Conservation (phyloP, 192 early-diverging fungal species). For the Funneliformis geosporum region DNA sequence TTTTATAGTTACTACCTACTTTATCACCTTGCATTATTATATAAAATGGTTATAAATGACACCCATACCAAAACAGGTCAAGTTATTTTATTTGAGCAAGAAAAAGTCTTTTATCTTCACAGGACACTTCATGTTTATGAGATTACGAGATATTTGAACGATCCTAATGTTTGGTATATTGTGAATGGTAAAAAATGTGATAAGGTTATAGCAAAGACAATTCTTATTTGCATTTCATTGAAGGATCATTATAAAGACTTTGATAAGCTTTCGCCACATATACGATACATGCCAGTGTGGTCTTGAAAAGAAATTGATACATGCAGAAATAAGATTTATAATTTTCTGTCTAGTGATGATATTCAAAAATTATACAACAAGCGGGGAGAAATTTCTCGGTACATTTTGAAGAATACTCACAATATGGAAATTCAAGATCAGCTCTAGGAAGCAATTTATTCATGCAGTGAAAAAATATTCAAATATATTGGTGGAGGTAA, state of each 20-base stretch:
- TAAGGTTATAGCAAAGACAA: not conserved
- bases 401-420: not conserved
- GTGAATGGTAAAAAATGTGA: not conserved
- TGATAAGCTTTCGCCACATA: not conserved
- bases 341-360: not conserved
- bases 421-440: not conserved
- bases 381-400: constrained; percentile 6
- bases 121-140: not conserved
- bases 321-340: not conserved
- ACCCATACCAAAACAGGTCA: not conserved
- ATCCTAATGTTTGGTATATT: not conserved
- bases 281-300: constrained; percentile 10
- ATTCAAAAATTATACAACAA: not conserved
- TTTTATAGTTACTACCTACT: not conserved
- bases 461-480: not conserved
- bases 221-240: not conserved
- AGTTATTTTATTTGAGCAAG: not conserved
- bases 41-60: not conserved
- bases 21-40: not conserved
- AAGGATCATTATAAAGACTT: not conserved
- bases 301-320: not conserved
- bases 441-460: constrained; percentile 2
- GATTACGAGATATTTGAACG: not conserved
- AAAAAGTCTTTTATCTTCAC: not conserved
- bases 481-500: too few species aligned